Evolutionary conservation across 352 stramenopile species (phyloP), one percentile per base, ranked within the genome.

Genomic region (Phytophthora hibernalis): DNA sequence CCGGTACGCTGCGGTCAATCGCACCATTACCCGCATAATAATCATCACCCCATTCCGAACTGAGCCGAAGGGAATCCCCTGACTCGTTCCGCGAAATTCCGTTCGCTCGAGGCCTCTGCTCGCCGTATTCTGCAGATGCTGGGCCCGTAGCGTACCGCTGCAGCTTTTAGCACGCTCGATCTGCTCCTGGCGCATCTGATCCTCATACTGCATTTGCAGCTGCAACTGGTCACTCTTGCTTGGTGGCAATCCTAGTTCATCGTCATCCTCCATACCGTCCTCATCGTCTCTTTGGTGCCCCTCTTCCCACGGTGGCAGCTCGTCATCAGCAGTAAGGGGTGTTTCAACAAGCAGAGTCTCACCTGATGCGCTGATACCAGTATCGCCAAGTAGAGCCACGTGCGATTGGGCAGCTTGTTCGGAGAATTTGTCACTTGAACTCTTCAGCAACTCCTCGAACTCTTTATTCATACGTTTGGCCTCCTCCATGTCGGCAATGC

Each of bases 391-490:
- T 22, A 72, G 7, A 48, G 53, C 42, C 18, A 48, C 18, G 5
- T 3, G 3, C 5, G 38, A 45, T 22, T 1, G 0, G 22, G 38
- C 38, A 3, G 38, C 38, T 45, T 35, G 37, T 26, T 50, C 18
- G 33, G 51, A 11, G 45, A 38, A 59, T 16, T 56, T 40, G 28
- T 69, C 54, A 33, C 33, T 67, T 4, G 67, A 71, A 2, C 60
- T 65, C 20, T 79, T 72, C 2, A 88, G 59, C 15, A 85, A 54
- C 3, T 84, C 72, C 40, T 92, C 74, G 62, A 91, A 91, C 64
- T 89, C 80, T 6, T 68, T 65, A 38, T 91, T 66, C 81, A 91
- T 89, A 12, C 77, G 79, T 53, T 90, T 87, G 15, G 82, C 82
- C 21, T 87, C 85, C 38, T 87, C 49, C 60, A 91, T 90, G 54